Base-by-base conservation (phyloP, 2,329 filamentous ascomycete species). In the Iodosphaeria phyllophila region DNA sequence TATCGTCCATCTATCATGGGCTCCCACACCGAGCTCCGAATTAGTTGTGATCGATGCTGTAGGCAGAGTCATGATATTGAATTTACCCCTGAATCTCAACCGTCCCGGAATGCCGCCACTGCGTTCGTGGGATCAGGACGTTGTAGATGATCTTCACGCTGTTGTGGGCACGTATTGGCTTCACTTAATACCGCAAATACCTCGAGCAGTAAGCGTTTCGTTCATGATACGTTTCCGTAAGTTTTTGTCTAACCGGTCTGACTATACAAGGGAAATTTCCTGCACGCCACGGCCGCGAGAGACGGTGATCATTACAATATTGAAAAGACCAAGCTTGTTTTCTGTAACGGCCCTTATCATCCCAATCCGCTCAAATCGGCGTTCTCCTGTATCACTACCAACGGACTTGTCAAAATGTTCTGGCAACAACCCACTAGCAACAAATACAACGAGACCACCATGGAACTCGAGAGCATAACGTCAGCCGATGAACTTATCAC, bases 121-220 rank as follows among this genome's bases (percentile, higher is more conserved):
- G 24, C 64, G 72, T 20, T 63, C 59, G 28, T 74, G 70, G 49
- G 61, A 72, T 13, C 47, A 57, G n/a, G 82, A 86, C 40, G 51
- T 64, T 2, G 56, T 73, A 26, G 76, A 83, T 38, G 80, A 92
- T 43, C 57, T 79, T 18, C 70, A 76, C 35, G 67, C 73, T 24
- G 58, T 92, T 5, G 79, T 91, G 5, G 89, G 86, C 4, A 65
- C 82, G 44, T 76, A 80, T 49, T 98, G 89, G 89, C 56, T 95
- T 27, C 56, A 60, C n/a, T 56, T 72, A 13, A 53, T 62, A 15
- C 57, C 62, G 44, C 43, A 4, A 37, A 18, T 24, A 12, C 56
- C 40, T 52, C 51, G 35, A 24, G 36, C 26, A 14, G 21, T 20
- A 19, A 17, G 25, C 16, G 20, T 5, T 26, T 22, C 18, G 9